These are phyloP conservation scores for Cryptococcus sp. DNA, from an alignment of 1,284 basidiomycete genomes.

Conservation along the genomic window DNA sequence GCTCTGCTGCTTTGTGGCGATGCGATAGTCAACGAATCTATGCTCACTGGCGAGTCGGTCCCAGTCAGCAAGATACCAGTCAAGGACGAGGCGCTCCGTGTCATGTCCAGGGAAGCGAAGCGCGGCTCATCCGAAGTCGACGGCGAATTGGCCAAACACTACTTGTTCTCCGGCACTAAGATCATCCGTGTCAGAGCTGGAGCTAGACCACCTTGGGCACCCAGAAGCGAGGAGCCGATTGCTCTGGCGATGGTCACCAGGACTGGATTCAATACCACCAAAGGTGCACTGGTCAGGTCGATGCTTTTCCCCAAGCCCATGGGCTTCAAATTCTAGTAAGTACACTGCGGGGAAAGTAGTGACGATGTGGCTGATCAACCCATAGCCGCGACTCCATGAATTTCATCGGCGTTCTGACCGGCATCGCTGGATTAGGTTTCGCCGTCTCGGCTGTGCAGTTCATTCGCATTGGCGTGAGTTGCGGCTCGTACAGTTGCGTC, in stretches of 20 bases:
- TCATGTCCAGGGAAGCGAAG: constrained; percentile 65
- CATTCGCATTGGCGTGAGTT: constrained; percentile 77
- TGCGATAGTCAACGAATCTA: constrained; percentile 97
- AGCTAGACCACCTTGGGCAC: constrained; percentile 55
- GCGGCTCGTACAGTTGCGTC: neutral
- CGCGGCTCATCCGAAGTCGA: constrained; percentile 62
- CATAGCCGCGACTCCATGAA: constrained; percentile 84
- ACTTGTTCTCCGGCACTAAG: constrained; percentile 88
- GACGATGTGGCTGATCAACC: neutral
- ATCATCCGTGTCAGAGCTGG: constrained; percentile 86
- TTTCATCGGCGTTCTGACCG: constrained; percentile 89
- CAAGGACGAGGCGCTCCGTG: constrained; percentile 66
- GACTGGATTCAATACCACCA: constrained; percentile 96
- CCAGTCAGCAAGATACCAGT: constrained; percentile 66
- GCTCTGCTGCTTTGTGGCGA: constrained; percentile 90
- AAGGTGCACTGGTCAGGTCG: constrained; percentile 90
- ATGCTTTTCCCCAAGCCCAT: constrained; percentile 99
- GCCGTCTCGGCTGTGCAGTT: constrained; percentile 88
- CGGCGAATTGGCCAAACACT: constrained; percentile 76
- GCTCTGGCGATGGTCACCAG: constrained; percentile 88
- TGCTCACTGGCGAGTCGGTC: constrained; percentile 85
- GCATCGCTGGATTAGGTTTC: constrained; percentile 85
- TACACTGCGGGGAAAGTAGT: neutral
- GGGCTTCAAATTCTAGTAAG: constrained; percentile 87
- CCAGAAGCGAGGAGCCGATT: constrained; percentile 59